These are phyloP conservation scores for Rozella allomycis DNA, from an alignment of 371 early-diverging fungal genomes.

Conservation along the genomic window DNA sequence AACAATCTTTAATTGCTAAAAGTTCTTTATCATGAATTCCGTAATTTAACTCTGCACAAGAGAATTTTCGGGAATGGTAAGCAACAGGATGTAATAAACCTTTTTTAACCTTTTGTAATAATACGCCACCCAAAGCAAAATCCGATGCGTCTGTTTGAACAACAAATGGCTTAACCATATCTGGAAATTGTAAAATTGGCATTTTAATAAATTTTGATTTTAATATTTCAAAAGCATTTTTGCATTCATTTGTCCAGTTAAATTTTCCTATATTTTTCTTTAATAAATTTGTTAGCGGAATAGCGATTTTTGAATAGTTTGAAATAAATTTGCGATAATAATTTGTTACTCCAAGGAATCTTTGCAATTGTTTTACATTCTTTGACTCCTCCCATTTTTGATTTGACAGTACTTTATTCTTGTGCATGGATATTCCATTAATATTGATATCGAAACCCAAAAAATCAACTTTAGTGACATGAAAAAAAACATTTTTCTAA, in stretches of 20 bases:
- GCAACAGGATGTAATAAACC: too few species aligned
- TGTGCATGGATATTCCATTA: slow-evolving; percentile 9
- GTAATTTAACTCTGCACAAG: too few species aligned
- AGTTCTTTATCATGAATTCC: too few species aligned
- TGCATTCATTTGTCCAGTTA: slow-evolving; percentile 8
- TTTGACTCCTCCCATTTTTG: slow-evolving; percentile 11
- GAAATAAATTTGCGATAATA: slow-evolving; percentile 26
- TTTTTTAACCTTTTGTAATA: too few species aligned
- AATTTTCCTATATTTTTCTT: slow-evolving; percentile 12
- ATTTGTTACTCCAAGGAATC: slow-evolving; percentile 27
- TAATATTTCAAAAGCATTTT: slow-evolving; percentile 14
- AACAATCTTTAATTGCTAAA: too few species aligned
- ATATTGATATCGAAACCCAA: slow-evolving; percentile 15
- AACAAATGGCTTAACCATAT: too few species aligned
- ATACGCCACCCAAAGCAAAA: too few species aligned
- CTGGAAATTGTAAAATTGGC: too few species aligned
- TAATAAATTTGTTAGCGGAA: slow-evolving; percentile 13
- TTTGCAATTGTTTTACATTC: slow-evolving; percentile 11
- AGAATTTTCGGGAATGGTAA: too few species aligned
- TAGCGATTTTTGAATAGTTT: slow-evolving; percentile 13
- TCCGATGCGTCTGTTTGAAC: too few species aligned
- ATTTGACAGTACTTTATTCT: slow-evolving; percentile 10
- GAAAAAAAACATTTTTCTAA: slow-evolving; percentile 28
- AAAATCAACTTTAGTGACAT: slow-evolving; percentile 8
- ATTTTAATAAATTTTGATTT: slow-evolving; percentile 11